Conservation (phyloP, 176 grass and related monocot species). For the Elaeis guineensis region DNA sequence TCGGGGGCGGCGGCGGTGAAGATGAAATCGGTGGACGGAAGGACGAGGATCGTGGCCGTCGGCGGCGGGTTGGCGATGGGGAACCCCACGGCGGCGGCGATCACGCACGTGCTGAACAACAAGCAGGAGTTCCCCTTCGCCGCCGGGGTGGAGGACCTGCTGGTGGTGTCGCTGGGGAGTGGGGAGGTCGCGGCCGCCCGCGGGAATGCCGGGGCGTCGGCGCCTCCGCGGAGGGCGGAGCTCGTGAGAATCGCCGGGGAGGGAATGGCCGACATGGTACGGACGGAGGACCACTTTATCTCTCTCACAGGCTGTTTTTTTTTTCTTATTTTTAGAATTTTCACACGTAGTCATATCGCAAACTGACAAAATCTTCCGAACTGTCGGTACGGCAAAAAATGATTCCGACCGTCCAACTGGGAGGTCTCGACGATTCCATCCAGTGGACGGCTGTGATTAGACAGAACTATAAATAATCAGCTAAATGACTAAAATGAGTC, state of each 20-base stretch:
- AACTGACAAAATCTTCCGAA: too few relatives aligned
- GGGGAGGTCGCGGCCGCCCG: slow-evolving; percentile 2
- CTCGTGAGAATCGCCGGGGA: slow-evolving; percentile 70
- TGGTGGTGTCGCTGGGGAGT: slow-evolving; percentile 69
- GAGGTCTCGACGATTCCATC: neutral
- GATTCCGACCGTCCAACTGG: neutral
- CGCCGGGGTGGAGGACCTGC: slow-evolving; percentile 53
- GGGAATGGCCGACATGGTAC: slow-evolving; percentile 80
- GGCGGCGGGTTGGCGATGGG: slow-evolving; percentile 63
- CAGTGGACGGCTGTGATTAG: too few relatives aligned
- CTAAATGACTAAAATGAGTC: too few relatives aligned
- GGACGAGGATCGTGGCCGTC: slow-evolving; percentile 53
- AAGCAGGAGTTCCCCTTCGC: slow-evolving; percentile 76
- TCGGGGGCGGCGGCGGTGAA: slow-evolving; percentile 21
- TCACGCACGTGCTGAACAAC: slow-evolving; percentile 98
- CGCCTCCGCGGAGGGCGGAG: slow-evolving; percentile 21
- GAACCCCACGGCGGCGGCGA: slow-evolving; percentile 88
- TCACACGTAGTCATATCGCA: too few relatives aligned
- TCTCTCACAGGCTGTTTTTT: neutral
- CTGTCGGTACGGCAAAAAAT: neutral
- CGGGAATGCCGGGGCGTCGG: slow-evolving; percentile 7
- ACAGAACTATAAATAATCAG: too few relatives aligned
- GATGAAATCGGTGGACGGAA: slow-evolving; percentile 53
- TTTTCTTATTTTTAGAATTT: neutral
- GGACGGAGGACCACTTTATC: neutral